A percentile compares a stretch with the other conserved stretches of the same genome.
phyloP scores from a whole-genome alignment of 1,284 basidiomycete species.

The Crepidotus sp. region DNA sequence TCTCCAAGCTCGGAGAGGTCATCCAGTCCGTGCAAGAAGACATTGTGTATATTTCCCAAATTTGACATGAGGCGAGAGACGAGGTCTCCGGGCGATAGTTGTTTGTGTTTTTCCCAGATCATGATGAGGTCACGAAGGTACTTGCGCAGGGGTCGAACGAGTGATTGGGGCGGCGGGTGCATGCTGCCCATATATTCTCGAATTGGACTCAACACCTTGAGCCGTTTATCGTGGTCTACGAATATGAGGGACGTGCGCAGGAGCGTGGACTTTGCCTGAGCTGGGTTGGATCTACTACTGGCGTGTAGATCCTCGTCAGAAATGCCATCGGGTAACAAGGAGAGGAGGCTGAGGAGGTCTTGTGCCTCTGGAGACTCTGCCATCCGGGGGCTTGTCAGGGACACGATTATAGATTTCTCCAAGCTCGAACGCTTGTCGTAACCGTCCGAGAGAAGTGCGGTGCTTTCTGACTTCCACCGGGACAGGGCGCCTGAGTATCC shows the following conservation, averaged over 20 bases:
- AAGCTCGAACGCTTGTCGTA: constrained; percentile 5
- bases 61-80: not conserved
- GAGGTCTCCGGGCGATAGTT: not conserved
- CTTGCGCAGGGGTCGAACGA: not conserved
- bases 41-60: not conserved
- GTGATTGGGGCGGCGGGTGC: not conserved
- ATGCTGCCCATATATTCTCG: not conserved
- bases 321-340: constrained; percentile 2
- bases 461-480: constrained; percentile 6
- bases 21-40: not conserved
- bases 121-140: not conserved
- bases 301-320: not conserved
- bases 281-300: not conserved
- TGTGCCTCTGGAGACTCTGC: not conserved
- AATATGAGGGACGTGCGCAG: constrained; percentile 1
- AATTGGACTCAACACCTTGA: not conserved
- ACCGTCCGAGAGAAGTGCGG: not conserved
- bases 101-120: not conserved
- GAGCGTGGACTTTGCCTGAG: not conserved
- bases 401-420: constrained; percentile 2
- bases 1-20: not conserved
- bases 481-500: not conserved
- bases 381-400: constrained; percentile 3
- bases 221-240: not conserved
- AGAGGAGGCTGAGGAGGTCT: constrained; percentile 2